phyloP scores from a whole-genome alignment of 768 basidiomycete genomes.

The Panaeolus cyanescens region DNA sequence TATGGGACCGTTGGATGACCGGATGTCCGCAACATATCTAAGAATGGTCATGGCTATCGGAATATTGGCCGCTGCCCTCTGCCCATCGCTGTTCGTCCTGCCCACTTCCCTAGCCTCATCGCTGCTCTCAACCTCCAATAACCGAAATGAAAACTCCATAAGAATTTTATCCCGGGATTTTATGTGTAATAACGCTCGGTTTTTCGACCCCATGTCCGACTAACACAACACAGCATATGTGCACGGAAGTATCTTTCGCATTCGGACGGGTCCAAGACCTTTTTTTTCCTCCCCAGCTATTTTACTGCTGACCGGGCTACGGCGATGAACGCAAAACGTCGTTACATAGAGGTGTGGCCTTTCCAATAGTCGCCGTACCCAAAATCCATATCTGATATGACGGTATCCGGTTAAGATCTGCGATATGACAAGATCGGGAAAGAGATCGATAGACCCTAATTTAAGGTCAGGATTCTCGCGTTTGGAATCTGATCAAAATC shows the following conservation, averaged over 20 bases:
- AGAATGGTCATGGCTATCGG: background rate
- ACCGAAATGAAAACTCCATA: conserved; percentile 1
- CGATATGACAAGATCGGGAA: conserved; percentile 16
- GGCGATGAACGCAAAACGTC: background rate
- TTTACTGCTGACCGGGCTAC: background rate
- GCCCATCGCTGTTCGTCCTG: background rate
- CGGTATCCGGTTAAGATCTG: background rate
- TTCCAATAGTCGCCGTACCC: background rate
- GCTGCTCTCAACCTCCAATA: background rate
- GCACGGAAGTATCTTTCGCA: background rate
- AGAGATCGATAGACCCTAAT: conserved; percentile 14
- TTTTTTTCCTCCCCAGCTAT: background rate
- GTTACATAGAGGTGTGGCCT: background rate
- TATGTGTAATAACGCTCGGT: background rate
- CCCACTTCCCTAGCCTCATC: background rate
- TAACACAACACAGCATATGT: background rate
- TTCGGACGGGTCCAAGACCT: background rate
- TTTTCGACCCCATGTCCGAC: background rate
- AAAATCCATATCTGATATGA: background rate
- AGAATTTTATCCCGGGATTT: background rate
- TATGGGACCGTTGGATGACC: background rate
- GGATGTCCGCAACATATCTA: background rate
- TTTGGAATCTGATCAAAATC: background rate
- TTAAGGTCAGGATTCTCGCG: conserved; percentile 14
- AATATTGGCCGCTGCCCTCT: background rate